Percentiles rank a stretch among this genome's conserved stretches.
phyloP scores from a whole-genome alignment of 2,329 filamentous ascomycete species.

The Clarireedia paspali region DNA sequence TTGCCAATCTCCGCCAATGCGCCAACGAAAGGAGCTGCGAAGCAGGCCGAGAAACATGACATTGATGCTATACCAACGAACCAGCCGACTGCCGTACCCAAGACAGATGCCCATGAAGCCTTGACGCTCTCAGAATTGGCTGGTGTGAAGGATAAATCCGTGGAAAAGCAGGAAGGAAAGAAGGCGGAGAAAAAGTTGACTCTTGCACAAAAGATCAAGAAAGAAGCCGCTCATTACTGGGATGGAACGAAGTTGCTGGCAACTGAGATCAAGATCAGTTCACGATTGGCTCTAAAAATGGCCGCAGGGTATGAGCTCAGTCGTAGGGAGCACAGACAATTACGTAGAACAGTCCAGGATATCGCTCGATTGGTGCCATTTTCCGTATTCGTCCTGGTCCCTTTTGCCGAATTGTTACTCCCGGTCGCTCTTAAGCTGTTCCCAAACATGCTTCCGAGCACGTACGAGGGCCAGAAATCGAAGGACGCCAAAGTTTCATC shows the following conservation, averaged over 20 bases:
- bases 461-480: slow-evolving; percentile 85
- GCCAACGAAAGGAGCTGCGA: slow-evolving; percentile 20
- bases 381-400: slow-evolving; percentile 93
- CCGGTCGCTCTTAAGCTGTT: slow-evolving; percentile 90
- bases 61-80: slow-evolving; percentile 21
- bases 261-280: slow-evolving; percentile 89
- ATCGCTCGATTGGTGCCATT: slow-evolving; percentile 89
- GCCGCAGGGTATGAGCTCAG: slow-evolving; percentile 94
- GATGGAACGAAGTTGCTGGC: slow-evolving; percentile 93
- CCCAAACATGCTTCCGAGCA: slow-evolving; percentile 95
- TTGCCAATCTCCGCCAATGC: slow-evolving; percentile 32
- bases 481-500: slow-evolving; percentile 81
- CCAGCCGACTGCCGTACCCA: slow-evolving; percentile 25
- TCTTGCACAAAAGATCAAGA: slow-evolving; percentile 86
- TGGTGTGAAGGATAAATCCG: slow-evolving; percentile 52
- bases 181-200: slow-evolving; percentile 83
- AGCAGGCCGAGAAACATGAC: slow-evolving; percentile 20
- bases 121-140: slow-evolving; percentile 51
- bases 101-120: slow-evolving; percentile 27
- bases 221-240: slow-evolving; percentile 92
- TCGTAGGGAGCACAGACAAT: slow-evolving; percentile 84
- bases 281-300: slow-evolving; percentile 90
- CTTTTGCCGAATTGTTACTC: slow-evolving; percentile 87
- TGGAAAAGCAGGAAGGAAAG: slow-evolving; percentile 54
- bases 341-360: slow-evolving; percentile 90